Base-by-base conservation (phyloP, 805 yeast species). In the Sporopachydermia lactativora region DNA sequence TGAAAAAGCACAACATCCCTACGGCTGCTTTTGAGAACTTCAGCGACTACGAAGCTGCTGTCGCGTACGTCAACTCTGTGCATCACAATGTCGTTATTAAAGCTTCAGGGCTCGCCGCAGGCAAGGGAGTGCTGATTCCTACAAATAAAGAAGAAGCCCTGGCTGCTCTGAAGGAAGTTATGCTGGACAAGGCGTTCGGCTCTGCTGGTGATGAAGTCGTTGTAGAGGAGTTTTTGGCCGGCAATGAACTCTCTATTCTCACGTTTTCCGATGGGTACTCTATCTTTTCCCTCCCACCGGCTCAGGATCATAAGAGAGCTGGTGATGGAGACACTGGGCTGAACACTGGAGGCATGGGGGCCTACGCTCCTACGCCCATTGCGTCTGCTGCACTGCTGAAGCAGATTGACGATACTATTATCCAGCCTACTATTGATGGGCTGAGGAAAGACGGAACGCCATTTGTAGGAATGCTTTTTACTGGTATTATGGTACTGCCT, bases 331-430 rank as follows among this genome's bases (percentile, higher is more conserved):
- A 92, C 59, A 66, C 76, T 34, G 99, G 99, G 17, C 70, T 89
- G 47, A 92, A 92, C 65, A 92, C 99, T 34, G 99, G 99, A 50
- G 99, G 99, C 47, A 92, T 92, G 99, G 99, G 99, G 48, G 95
- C 97, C 4, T 92, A 92, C 55, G 92, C 97, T 4, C 99, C 99
- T 19, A 94, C 97, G 6, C 98, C 98, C 42, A 69, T 85, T 47
- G 97, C 94, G 15, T 84, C 96, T 15, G 77, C 84, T 2, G 68
- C 71, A 17, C 58, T 92, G 31, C 60, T 88, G 52, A 64, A 69
- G 45, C 68, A 76, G 59, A 86, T 92, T 55, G 76, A 86, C 54
- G 64, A 67, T 38, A 66, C 71, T n/a, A 71, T 94, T 52, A 71
- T 94, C 52, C 77, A 80, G 61, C 97, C 97, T 42, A 82, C 96